phyloP scores from a whole-genome alignment of 331 rosid genomes.

The Quercus phellos region DNA sequence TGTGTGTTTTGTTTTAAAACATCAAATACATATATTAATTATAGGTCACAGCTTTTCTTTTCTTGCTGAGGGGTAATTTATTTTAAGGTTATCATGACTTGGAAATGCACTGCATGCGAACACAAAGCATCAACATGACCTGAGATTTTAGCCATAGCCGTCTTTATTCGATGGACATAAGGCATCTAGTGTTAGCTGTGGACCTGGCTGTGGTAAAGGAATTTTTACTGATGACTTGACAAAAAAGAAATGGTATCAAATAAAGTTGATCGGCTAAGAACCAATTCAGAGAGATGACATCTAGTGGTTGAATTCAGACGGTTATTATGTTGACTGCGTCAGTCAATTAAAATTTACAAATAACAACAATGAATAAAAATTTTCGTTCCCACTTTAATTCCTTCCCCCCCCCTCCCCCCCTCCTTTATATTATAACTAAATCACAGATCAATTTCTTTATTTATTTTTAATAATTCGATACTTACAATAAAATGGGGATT shows the following conservation, averaged over 20 bases:
- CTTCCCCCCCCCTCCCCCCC: no score
- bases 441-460: no score
- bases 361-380: no score
- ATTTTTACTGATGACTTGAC: background rate
- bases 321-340: background rate
- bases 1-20: no score
- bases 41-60: background rate
- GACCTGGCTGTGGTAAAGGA: background rate
- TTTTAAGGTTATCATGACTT: background rate
- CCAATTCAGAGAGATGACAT: background rate
- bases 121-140: background rate
- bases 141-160: background rate
- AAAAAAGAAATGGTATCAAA: background rate
- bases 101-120: background rate
- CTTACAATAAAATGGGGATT: no score
- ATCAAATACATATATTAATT: no score
- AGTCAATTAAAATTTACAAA: no score
- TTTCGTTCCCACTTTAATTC: no score
- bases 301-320: background rate
- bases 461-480: no score
- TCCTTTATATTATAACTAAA: no score
- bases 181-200: background rate
- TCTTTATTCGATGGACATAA: background rate
- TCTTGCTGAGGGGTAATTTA: background rate
- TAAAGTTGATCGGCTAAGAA: background rate